Evolutionary conservation across 148 eudicot species (phyloP).

Genomic region (Rheum nobile): DNA sequence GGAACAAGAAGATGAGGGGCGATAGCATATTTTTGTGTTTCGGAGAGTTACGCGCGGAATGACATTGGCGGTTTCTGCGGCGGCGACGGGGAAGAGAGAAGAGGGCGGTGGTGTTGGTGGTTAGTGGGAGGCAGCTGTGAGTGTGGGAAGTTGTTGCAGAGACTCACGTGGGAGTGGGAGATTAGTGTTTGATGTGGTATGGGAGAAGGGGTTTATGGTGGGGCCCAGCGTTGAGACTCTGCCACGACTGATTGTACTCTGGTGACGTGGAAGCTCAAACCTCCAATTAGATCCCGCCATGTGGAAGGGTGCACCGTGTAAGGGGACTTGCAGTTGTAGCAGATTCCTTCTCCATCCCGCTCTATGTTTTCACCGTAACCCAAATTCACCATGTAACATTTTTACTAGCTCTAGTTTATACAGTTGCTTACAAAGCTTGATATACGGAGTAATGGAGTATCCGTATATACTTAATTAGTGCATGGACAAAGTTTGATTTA

Average conservation of each 20-base stretch:
- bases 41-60: not conserved
- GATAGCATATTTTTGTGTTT: not conserved
- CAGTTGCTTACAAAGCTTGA: no score
- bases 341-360: not conserved
- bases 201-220: not conserved
- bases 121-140: slow-evolving; percentile 3
- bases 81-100: slow-evolving; percentile 7
- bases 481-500: not conserved
- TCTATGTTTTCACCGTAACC: not conserved
- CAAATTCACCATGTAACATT: not conserved
- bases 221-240: not conserved
- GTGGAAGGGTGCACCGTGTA: not conserved
- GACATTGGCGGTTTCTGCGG: slow-evolving; percentile 1
- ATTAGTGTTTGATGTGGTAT: not conserved
- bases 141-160: slow-evolving; percentile 1
- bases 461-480: no score
- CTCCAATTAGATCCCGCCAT: not conserved
- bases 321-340: not conserved
- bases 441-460: no score
- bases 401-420: no score
- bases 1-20: slow-evolving; percentile 13
- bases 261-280: not conserved
- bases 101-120: not conserved
- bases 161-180: slow-evolving; percentile 6
- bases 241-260: not conserved